A percentile compares a stretch with the other conserved stretches of the same genome.
phyloP scores from a whole-genome alignment of 2,329 filamentous ascomycete genomes.

The Aspergillus novoparasiticus region DNA sequence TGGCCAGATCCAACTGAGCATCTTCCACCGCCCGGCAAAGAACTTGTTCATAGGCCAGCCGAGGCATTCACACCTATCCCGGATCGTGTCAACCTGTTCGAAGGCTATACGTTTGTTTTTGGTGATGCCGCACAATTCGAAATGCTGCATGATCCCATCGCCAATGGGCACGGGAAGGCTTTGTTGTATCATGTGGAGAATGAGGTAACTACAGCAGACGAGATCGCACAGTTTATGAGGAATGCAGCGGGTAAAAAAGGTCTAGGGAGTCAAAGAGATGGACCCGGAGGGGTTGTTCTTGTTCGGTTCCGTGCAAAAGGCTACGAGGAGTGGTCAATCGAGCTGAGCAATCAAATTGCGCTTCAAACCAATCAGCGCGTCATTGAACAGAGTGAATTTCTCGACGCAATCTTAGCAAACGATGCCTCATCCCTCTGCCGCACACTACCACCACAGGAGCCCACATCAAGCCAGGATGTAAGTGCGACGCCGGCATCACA shows the following conservation, averaged over 20 bases:
- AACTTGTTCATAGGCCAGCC: conserved; percentile 69
- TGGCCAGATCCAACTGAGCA: conserved; percentile 77
- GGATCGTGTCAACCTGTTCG: conserved; percentile 71
- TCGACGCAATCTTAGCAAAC: conserved; percentile 83
- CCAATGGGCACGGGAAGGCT: conserved; percentile 80
- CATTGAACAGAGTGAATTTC: conserved; percentile 86
- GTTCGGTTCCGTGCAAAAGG: conserved; percentile 69
- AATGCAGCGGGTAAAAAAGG: conserved; percentile 74
- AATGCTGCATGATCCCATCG: conserved; percentile 73
- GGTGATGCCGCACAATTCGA: conserved; percentile 75
- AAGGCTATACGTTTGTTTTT: conserved; percentile 87
- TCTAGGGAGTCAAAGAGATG: conserved; percentile 63
- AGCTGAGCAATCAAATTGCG: conserved; percentile 71
- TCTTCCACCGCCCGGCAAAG: conserved; percentile 73
- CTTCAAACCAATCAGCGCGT: conserved; percentile 75
- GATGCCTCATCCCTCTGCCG: conserved; percentile 73
- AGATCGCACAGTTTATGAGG: conserved; percentile 78
- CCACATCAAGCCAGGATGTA: conserved; percentile 40
- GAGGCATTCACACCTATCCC: conserved; percentile 73
- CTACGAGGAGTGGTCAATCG: conserved; percentile 66
- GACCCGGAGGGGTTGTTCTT: conserved; percentile 71
- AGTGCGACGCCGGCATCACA: conserved; percentile 5
- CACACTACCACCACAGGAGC: conserved; percentile 53
- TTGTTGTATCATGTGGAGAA: conserved; percentile 65
- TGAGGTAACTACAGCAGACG: conserved; percentile 67